phyloP scores from a whole-genome alignment of 1,284 basidiomycete species.

The Malassezia nana region DNA sequence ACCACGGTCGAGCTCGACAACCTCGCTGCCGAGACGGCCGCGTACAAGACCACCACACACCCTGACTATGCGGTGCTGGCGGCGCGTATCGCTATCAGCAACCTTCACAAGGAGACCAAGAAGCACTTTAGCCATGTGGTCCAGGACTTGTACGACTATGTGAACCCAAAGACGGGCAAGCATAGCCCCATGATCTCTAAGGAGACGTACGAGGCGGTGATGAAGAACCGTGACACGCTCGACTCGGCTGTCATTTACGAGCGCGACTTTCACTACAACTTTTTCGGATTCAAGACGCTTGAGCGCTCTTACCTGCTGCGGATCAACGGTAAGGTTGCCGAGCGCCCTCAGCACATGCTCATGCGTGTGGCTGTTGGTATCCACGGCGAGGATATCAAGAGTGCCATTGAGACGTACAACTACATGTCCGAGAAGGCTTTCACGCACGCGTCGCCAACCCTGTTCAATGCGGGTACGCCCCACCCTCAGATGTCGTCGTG shows the following conservation, averaged over 20 bases:
- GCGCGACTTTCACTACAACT: conserved; percentile 81
- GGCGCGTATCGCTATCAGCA: conserved; percentile 95
- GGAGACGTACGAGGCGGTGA: conserved; percentile 72
- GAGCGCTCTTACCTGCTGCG: conserved; percentile 95
- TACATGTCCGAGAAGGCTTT: conserved; percentile 81
- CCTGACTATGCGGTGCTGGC: conserved; percentile 97
- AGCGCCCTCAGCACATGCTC: conserved; percentile 96
- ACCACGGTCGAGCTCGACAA: conserved; percentile 91
- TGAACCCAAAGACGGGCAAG: conserved; percentile 82
- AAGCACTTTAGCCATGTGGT: conserved; percentile 90
- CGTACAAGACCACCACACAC: conserved; percentile 83
- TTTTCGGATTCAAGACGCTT: conserved; percentile 97
- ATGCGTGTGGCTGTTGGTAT: conserved; percentile 99
- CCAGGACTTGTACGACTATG: conserved; percentile 78
- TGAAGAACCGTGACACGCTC: conserved; percentile 68
- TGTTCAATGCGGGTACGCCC: conserved; percentile 97
- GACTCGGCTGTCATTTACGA: conserved; percentile 96
- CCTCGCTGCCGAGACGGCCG: conserved; percentile 76
- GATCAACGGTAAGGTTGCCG: conserved; percentile 86
- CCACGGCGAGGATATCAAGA: conserved; percentile 79
- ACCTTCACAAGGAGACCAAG: conserved; percentile 98
- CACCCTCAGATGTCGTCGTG: conserved; percentile 90
- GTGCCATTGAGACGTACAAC: conserved; percentile 69
- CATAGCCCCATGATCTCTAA: conserved; percentile 84
- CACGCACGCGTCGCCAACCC: conserved; percentile 93